Evolutionary conservation across 208 protist genomes (phyloP).

Genomic region (Trypanosoma melophagium): DNA sequence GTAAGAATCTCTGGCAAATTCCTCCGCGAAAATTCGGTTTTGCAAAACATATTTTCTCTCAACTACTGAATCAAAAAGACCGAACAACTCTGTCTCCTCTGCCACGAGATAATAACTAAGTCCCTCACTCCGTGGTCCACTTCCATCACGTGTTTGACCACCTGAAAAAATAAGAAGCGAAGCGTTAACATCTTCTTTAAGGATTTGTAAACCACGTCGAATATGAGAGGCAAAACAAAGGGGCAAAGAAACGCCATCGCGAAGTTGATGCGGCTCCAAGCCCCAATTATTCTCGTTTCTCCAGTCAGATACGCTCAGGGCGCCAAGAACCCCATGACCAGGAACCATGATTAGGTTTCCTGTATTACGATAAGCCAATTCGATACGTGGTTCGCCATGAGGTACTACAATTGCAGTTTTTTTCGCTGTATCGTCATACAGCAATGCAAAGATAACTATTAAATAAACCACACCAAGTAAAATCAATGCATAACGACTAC

Average conservation of each 20-base stretch:
- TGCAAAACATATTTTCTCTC: constrained; percentile 10
- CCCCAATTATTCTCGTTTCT: constrained; percentile 30
- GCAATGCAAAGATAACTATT: neutral
- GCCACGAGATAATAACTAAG: constrained; percentile 39
- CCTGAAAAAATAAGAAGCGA: constrained; percentile 48
- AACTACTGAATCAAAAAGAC: constrained; percentile 11
- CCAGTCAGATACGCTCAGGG: constrained; percentile 8
- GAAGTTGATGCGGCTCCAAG: constrained; percentile 32
- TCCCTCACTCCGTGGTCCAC: constrained; percentile 41
- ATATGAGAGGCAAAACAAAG: constrained; percentile 35
- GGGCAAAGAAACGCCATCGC: constrained; percentile 18
- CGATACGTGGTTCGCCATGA: neutral
- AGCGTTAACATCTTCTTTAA: constrained; percentile 16
- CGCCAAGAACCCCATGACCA: constrained; percentile 36
- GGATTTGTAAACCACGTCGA: constrained; percentile 24
- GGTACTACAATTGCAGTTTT: neutral
- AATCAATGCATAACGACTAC: neutral
- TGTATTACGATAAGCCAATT: neutral
- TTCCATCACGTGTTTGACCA: constrained; percentile 28
- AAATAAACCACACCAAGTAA: constrained; percentile 5
- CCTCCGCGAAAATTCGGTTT: constrained; percentile 30
- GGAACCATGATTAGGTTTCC: constrained; percentile 39
- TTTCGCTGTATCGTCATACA: neutral
- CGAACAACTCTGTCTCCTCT: constrained; percentile 31
- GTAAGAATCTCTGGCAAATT: constrained; percentile 46